These are phyloP conservation scores for Endothia cerciana DNA, from an alignment of 2,329 filamentous ascomycete species.

Conservation along the genomic window DNA sequence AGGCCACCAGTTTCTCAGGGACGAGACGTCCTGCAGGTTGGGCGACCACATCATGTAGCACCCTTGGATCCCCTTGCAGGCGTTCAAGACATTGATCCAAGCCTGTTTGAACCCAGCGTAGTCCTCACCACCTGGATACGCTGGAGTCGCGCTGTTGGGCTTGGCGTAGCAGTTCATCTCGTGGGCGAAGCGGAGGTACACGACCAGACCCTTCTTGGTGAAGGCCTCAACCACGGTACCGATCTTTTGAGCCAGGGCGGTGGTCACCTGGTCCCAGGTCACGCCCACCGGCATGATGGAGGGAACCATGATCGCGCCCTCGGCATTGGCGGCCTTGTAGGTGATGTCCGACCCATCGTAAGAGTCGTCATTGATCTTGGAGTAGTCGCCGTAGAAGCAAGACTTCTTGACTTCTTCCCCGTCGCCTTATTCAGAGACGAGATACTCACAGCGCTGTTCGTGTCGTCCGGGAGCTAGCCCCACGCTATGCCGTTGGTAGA, in stretches of 20 bases:
- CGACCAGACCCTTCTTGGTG: constrained; percentile 28
- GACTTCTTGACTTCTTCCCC: constrained; percentile 29
- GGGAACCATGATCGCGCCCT: constrained; percentile 32
- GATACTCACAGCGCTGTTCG: constrained; percentile 27
- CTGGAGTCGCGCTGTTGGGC: constrained; percentile 20
- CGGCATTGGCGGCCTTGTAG: constrained; percentile 26
- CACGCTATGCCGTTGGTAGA: constrained; percentile 30
- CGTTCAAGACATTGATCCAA: constrained; percentile 29
- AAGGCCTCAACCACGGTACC: constrained; percentile 28
- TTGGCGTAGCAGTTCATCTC: constrained; percentile 33
- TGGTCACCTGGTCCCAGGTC: constrained; percentile 26
- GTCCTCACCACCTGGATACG: constrained; percentile 24
- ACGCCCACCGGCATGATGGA: constrained; percentile 34
- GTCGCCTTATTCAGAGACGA: constrained; percentile 24
- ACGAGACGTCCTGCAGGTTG: constrained; percentile 25
- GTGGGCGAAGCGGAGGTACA: constrained; percentile 33
- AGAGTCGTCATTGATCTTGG: constrained; percentile 32
- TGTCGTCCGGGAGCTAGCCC: constrained; percentile 34
- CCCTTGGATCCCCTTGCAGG: constrained; percentile 22
- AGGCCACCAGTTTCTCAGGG: constrained; percentile 31
- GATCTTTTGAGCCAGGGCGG: constrained; percentile 25
- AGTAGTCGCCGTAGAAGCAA: constrained; percentile 33
- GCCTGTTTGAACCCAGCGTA: constrained; percentile 25
- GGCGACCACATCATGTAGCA: constrained; percentile 32
- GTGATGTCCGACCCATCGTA: constrained; percentile 30